These are phyloP conservation scores for Akebia trifoliata DNA, from an alignment of 164 flowering plant genomes.

Conservation along the genomic window DNA sequence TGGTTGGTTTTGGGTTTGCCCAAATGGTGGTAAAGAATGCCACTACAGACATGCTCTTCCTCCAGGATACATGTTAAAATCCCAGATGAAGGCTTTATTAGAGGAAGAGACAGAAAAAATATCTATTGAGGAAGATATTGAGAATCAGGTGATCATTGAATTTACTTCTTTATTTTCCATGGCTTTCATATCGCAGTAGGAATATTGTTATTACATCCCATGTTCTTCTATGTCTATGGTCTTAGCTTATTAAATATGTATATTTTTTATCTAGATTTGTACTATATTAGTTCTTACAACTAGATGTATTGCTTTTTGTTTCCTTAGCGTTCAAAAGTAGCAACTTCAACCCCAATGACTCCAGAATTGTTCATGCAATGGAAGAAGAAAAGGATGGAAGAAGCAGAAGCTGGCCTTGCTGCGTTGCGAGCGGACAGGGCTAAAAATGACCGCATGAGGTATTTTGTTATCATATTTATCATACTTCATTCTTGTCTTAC, in stretches of 20 bases:
- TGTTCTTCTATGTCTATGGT: not conserved
- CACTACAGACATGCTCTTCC: conserved; percentile 98
- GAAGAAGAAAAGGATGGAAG: conserved; percentile 83
- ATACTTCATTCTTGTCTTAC: not conserved
- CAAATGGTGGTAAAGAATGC: conserved; percentile 88
- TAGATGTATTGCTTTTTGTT: conserved; percentile 7
- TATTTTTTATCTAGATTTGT: not conserved
- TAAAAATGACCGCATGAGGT: conserved; percentile 92
- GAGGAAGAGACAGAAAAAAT: conserved; percentile 78
- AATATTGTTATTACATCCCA: not conserved
- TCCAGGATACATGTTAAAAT: conserved; percentile 86
- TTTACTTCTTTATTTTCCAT: no score
- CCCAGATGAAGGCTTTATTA: conserved; percentile 96
- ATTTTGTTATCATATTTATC: not conserved
- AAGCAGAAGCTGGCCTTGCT: conserved; percentile 78
- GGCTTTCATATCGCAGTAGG: not conserved
- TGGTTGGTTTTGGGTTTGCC: conserved; percentile 99
- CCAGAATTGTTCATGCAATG: conserved; percentile 81
- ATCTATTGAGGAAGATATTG: conserved; percentile 92
- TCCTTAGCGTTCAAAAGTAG: conserved; percentile 73
- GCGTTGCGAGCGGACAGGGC: conserved; percentile 83
- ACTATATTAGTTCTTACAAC: conserved; percentile 3
- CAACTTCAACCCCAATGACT: conserved; percentile 77
- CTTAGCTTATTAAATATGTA: not conserved
- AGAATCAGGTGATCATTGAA: conserved; percentile 64